Percentiles rank a stretch among this genome's conserved stretches.
These are phyloP conservation scores for Leccinum subgranulosum DNA, from an alignment of 768 basidiomycete genomes.

Conservation along the genomic window DNA sequence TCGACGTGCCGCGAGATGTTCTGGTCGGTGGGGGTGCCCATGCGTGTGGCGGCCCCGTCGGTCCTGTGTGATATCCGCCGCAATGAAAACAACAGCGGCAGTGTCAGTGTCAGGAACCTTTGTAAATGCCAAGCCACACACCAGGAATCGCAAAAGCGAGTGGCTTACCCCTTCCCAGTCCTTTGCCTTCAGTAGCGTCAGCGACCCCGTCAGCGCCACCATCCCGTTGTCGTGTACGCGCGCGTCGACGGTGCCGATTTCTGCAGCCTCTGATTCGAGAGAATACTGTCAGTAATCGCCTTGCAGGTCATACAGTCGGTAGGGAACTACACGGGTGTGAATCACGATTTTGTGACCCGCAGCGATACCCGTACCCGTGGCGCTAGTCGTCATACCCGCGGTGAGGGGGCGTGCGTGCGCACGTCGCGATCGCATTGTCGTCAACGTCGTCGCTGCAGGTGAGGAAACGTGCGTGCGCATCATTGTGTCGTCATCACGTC, in stretches of 20 bases:
- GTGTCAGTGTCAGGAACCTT: conserved; percentile 2
- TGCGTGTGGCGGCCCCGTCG: conserved; percentile 74
- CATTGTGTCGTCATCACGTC: no score
- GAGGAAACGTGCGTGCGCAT: no score
- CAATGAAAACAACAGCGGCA: neutral
- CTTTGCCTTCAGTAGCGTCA: conserved; percentile 81
- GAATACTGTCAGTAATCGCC: conserved; percentile 84
- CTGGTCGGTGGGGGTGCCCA: conserved; percentile 92
- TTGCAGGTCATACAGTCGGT: conserved; percentile 85
- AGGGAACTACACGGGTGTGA: no score
- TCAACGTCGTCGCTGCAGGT: no score
- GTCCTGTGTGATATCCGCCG: conserved; percentile 38
- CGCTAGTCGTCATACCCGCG: no score
- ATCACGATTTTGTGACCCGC: no score
- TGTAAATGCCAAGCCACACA: conserved; percentile 38
- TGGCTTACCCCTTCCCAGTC: conserved; percentile 83
- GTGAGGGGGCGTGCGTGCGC: no score
- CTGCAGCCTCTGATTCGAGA: conserved; percentile 76
- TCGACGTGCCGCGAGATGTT: conserved; percentile 89
- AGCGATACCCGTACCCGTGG: no score
- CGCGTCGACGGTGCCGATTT: conserved; percentile 82
- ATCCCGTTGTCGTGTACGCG: conserved; percentile 83
- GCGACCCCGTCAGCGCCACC: conserved; percentile 76
- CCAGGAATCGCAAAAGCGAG: conserved; percentile 71
- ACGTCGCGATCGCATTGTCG: no score